Base-by-base conservation (phyloP, 1,284 basidiomycete genomes). In the Pyrrhoderma noxium region DNA sequence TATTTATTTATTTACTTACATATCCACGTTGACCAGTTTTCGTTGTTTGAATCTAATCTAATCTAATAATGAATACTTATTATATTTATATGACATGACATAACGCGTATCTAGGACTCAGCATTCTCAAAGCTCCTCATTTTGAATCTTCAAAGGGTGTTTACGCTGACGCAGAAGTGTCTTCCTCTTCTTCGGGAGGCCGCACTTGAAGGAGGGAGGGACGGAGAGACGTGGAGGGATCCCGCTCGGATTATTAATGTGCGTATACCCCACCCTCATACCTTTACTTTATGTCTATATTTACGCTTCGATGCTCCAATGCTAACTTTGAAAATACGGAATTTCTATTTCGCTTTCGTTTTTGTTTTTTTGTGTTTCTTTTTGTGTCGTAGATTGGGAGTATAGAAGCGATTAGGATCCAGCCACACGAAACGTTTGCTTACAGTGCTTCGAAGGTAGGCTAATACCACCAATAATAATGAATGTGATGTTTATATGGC, bases 71-170 rank as follows among this genome's bases (percentile, higher is more conserved):
- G n/a, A n/a, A n/a, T n/a, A n/a, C n/a, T n/a, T n/a, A n/a, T n/a
- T n/a, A n/a, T n/a, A n/a, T n/a, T n/a, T 31, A 31, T 31, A 31
- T 31, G 27, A 5, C 5, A 31, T 31, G 5, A 31, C 27, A 31
- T 11, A 31, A 31, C 27, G 27, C 27, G 11, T 31, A 31, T 31
- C 11, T 57, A 80, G 70, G 77, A 80, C 54, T 64, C 66, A 1
- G 76, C 74, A 3, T 79, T 75, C 57, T 70, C 71, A n/a, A 80
- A 82, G 62, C 67, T 87, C 45, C 62, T 87, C 45, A 82, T 74
- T 8, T 67, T 86, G 49, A 85, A 87, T 63, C 62, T 85, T 21
- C 81, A 85, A 60, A 72, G 82, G 2, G 82, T 85, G 2, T 87
- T 87, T 62, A 84, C 77, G 0, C 63, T 87, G 35, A 84, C 80